These are phyloP conservation scores for Closterium sp. DNA, from an alignment of 139 green algal genomes.

Conservation along the genomic window DNA sequence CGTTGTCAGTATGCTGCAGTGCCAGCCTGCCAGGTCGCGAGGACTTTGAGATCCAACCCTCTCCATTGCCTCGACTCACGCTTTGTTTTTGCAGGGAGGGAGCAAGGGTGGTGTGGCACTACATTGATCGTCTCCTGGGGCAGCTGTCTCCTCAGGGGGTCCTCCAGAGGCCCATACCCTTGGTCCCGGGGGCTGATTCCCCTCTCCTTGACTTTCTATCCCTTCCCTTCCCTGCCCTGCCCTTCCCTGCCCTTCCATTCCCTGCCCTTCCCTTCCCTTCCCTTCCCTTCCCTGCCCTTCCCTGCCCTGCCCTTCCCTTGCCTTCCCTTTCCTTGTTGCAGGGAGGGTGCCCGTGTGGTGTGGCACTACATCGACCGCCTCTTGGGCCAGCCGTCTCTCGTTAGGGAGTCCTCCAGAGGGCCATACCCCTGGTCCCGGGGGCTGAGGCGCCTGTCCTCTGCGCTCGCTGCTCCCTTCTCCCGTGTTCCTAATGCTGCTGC, in stretches of 20 bases:
- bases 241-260: no score
- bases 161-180: constrained; percentile 51
- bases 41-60: no score
- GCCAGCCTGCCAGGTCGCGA: no score
- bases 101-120: constrained; percentile 35
- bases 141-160: constrained; percentile 68
- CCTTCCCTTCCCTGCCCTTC: no score
- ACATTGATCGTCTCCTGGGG: constrained; percentile 53
- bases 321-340: not conserved
- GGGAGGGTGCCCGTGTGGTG: constrained; percentile 35
- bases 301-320: no score
- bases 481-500: not conserved
- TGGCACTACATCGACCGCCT: constrained; percentile 53
- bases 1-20: no score
- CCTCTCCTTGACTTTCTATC: no score
- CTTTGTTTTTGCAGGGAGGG: constrained; percentile 26
- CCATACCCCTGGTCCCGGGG: no score
- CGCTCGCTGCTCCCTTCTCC: not conserved
- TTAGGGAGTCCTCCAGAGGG: no score
- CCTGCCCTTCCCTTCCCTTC: no score
- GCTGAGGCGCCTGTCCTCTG: not conserved
- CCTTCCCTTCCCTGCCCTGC: no score
- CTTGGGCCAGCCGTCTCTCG: constrained; percentile 47
- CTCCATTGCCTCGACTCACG: no score
- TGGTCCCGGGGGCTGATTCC: not conserved